phyloP scores from a whole-genome alignment of 177 flowering plant genomes.

The Tripterygium wilfordii region DNA sequence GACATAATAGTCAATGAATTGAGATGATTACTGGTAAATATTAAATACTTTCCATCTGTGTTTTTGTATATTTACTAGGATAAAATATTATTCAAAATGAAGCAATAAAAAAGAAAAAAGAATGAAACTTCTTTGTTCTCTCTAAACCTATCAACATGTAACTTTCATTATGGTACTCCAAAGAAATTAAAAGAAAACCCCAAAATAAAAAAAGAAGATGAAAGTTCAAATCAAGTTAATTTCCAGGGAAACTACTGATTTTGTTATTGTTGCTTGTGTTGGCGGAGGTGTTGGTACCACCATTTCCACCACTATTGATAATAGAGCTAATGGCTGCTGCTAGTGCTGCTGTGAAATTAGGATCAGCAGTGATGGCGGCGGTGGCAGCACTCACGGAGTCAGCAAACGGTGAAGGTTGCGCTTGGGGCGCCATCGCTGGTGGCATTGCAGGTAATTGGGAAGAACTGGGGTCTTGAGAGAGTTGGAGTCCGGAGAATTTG shows the following conservation, averaged over 20 bases:
- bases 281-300: conserved; percentile 18
- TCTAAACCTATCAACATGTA: conserved; percentile 17
- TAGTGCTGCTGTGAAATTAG: conserved; percentile 63
- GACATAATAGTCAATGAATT: too few relatives aligned
- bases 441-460: too few relatives aligned
- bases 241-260: conserved; percentile 12
- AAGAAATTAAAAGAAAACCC: background rate
- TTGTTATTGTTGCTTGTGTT: conserved; percentile 12
- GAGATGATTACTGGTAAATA: too few relatives aligned
- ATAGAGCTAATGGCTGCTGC: conserved; percentile 61
- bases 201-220: background rate
- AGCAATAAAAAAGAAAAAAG: conserved; percentile 5
- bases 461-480: conserved; percentile 24
- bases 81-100: conserved; percentile 7
- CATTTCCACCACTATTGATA: conserved; percentile 30
- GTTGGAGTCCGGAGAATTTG: conserved; percentile 61
- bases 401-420: conserved; percentile 17
- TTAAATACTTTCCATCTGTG: background rate
- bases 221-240: background rate
- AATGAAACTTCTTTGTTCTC: background rate
- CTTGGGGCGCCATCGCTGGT: too few relatives aligned
- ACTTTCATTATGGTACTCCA: background rate
- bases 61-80: too few relatives aligned
- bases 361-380: conserved; percentile 64
- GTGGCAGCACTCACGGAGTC: conserved; percentile 52